Evolutionary conservation across 1,139 yeast species (phyloP).

Genomic region (Zygosaccharomyces pseudobailii): DNA sequence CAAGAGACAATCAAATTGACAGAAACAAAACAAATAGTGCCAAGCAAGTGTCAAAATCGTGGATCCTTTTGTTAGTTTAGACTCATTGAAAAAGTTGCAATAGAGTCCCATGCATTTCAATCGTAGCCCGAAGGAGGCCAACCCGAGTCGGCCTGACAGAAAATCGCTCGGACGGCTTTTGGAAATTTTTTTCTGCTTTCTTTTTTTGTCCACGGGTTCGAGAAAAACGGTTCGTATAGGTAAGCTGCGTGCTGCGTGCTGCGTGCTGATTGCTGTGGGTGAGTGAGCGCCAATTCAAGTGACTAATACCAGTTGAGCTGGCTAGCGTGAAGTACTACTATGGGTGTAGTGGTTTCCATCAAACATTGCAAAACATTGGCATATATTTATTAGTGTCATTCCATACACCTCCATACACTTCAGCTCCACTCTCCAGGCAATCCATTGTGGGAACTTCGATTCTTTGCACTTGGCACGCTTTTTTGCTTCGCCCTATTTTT

Average conservation of each 20-base stretch:
- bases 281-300: not conserved
- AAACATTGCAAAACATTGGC: no score
- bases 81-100: not conserved
- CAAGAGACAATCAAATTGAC: not conserved
- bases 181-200: not conserved
- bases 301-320: no score
- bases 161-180: slow-evolving; percentile 26
- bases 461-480: not conserved
- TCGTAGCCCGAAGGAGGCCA: not conserved
- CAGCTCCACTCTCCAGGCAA: not conserved
- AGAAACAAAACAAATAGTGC: not conserved
- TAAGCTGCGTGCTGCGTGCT: not conserved
- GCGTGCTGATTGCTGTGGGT: not conserved
- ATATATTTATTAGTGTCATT: no score
- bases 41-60: not conserved
- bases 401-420: not conserved
- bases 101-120: not conserved
- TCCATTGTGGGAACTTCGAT: no score
- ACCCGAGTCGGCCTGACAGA: not conserved
- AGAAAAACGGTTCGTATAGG: not conserved
- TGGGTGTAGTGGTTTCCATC: no score
- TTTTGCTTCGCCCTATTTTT: not conserved
- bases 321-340: no score
- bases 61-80: not conserved
- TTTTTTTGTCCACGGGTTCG: not conserved